phyloP scores from a whole-genome alignment of 1,139 yeast genomes.

The Candida glucosophila region DNA sequence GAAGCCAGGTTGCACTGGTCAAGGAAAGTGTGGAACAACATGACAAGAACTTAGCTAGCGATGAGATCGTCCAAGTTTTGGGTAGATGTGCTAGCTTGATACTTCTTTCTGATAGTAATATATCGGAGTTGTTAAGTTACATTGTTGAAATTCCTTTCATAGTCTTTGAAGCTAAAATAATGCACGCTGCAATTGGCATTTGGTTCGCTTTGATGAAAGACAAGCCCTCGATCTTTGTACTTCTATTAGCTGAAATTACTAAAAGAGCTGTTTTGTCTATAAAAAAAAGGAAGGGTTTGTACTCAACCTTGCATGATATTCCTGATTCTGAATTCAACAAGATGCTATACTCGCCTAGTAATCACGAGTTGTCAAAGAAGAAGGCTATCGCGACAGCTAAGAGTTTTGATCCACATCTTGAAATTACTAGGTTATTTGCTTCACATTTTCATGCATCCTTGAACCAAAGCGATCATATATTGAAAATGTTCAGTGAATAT shows the following conservation, averaged over 20 bases:
- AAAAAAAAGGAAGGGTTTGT: conserved; percentile 54
- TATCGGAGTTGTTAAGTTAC: conserved; percentile 47
- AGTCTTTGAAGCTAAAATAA: conserved; percentile 49
- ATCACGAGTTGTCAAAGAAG: conserved; percentile 50
- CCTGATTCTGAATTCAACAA: conserved; percentile 52
- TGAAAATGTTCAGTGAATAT: conserved; percentile 62
- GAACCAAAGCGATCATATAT: conserved; percentile 62
- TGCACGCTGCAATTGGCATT: conserved; percentile 61
- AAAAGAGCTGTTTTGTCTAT: conserved; percentile 64
- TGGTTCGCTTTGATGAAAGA: conserved; percentile 82
- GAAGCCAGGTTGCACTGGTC: conserved; percentile 10
- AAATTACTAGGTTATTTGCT: conserved; percentile 57
- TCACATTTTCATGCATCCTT: conserved; percentile 81
- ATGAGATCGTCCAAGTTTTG: conserved; percentile 34
- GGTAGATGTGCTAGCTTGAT: conserved; percentile 43
- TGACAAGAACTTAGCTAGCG: conserved; percentile 9
- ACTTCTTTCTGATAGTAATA: conserved; percentile 33
- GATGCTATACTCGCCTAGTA: conserved; percentile 90
- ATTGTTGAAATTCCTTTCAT: conserved; percentile 68
- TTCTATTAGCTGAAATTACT: conserved; percentile 63
- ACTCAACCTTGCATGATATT: conserved; percentile 52
- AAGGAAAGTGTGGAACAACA: conserved; percentile 7
- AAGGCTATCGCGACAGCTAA: conserved; percentile 40
- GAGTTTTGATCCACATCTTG: conserved; percentile 65
- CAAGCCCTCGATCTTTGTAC: conserved; percentile 43